Conservation (phyloP, 1,139 yeast genomes). For the Spathaspora sp. region DNA sequence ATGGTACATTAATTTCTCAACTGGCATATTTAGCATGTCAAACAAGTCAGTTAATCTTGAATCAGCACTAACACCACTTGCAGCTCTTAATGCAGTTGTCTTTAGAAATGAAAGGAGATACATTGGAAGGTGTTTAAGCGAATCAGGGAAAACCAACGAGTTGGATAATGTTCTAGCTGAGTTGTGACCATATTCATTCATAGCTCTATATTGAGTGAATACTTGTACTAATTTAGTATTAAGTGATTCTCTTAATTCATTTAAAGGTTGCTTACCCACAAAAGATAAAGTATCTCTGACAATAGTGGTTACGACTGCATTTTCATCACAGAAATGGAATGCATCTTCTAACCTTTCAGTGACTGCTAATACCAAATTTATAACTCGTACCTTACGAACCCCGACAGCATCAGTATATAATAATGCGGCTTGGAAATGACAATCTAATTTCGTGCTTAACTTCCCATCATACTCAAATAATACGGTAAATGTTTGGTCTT, state of each 20-base stretch:
- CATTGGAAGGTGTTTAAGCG: constrained; percentile 71
- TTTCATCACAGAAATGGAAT: constrained; percentile 83
- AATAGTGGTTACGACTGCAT: constrained; percentile 70
- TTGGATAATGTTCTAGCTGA: constrained; percentile 52
- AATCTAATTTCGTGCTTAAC: constrained; percentile 69
- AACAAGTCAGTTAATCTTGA: constrained; percentile 59
- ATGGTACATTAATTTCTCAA: constrained; percentile 60
- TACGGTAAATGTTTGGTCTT: constrained; percentile 69
- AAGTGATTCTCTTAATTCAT: constrained; percentile 62
- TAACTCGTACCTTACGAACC: constrained; percentile 76
- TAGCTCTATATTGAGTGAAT: constrained; percentile 71
- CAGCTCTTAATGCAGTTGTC: constrained; percentile 57
- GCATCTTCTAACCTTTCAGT: constrained; percentile 73
- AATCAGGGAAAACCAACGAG: constrained; percentile 79
- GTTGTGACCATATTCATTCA: constrained; percentile 49
- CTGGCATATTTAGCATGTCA: constrained; percentile 54
- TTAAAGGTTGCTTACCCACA: constrained; percentile 59
- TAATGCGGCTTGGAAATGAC: constrained; percentile 89
- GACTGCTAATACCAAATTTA: constrained; percentile 80
- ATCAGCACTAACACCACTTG: constrained; percentile 49
- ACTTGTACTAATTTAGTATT: constrained; percentile 68
- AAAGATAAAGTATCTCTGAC: constrained; percentile 68
- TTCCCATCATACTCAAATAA: constrained; percentile 77
- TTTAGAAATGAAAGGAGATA: constrained; percentile 71
- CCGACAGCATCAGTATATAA: constrained; percentile 81